phyloP scores from a whole-genome alignment of 805 yeast genomes.

The Saccharomycopsis malanga region DNA sequence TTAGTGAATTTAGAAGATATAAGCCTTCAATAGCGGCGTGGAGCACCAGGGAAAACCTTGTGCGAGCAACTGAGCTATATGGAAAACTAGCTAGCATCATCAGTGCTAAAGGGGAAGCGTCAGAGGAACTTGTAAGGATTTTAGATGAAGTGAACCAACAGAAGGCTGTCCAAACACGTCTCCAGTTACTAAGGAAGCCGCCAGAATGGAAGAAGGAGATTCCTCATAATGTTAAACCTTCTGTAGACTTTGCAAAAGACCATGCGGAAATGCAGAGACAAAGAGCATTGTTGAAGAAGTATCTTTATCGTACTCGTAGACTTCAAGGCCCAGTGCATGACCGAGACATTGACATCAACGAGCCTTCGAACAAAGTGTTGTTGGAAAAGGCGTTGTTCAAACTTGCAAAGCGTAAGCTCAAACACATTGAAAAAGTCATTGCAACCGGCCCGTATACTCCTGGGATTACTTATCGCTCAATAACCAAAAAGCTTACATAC shows the following conservation, averaged over 20 bases:
- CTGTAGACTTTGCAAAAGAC: background rate
- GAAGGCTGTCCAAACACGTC: background rate
- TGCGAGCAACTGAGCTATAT: background rate
- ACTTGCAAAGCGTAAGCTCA: background rate
- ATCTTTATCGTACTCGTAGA: background rate
- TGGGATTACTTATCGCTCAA: background rate
- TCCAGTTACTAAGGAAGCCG: background rate
- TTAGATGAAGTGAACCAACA: background rate
- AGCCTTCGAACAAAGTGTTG: background rate
- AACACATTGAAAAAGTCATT: background rate
- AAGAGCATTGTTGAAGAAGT: background rate
- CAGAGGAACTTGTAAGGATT: background rate
- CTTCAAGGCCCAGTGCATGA: background rate
- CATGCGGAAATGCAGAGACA: constrained; percentile 8
- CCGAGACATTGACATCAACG: background rate
- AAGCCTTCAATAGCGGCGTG: constrained; percentile 1
- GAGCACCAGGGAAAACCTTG: background rate
- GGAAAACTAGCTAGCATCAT: too few species aligned
- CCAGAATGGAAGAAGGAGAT: background rate
- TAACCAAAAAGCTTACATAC: background rate
- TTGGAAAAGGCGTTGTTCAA: background rate
- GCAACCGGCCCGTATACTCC: constrained; percentile 8
- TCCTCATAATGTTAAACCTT: constrained; percentile 9
- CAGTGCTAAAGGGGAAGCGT: background rate
- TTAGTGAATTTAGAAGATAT: background rate